Evolutionary conservation across 164 flowering plant genomes (phyloP), one percentile per base, ranked within the genome.

Genomic region (Vitis riparia): DNA sequence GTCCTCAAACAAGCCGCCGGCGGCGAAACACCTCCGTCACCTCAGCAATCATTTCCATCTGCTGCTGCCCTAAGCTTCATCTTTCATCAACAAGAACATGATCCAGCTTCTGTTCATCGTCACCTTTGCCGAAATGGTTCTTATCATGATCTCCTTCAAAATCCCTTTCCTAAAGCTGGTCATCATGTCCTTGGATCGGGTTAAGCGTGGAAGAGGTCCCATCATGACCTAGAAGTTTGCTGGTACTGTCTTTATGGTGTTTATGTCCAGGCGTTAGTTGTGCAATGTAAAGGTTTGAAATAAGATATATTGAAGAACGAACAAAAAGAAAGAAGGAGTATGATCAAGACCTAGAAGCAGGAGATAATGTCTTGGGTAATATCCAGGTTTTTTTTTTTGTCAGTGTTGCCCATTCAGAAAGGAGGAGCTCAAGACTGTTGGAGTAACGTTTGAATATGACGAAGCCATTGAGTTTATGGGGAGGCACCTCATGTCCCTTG

Each of bases 401-500:
- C 19, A 19, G 19, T 19, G 19, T 1, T 19, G 19, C 19, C 19
- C 19, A 19, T 19, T 19, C 19, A 19, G 19, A 19, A 66, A 63
- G 64, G 86, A 83, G 23, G 97, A 83, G 76, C 76, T 91, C 8
- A 81, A 76, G 72, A 52, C 70, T 10, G 15, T 84, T 5, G 97
- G 97, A 1, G 92, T 91, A 37, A 87, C 80, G 85, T 85, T 76
- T 32, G 86, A 79, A 23, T 81, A 56, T 53, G 69, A 71, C 19
- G 86, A 89, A 77, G 93, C 89, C 0, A 89, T 89, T 55, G 2
- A 63, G 15, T 91, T 70, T 68, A 85, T 91, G 64, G 91, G 89
- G 47, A 70, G 78, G n/a, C 88, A 67, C 71, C 86, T 90, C 44
- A 85, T 88, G 88, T 61, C 73, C 49, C 67, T 84, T 14, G 89